Evolutionary conservation across 768 basidiomycete genomes (phyloP).

Genomic region (Gloeophyllum trabeum): DNA sequence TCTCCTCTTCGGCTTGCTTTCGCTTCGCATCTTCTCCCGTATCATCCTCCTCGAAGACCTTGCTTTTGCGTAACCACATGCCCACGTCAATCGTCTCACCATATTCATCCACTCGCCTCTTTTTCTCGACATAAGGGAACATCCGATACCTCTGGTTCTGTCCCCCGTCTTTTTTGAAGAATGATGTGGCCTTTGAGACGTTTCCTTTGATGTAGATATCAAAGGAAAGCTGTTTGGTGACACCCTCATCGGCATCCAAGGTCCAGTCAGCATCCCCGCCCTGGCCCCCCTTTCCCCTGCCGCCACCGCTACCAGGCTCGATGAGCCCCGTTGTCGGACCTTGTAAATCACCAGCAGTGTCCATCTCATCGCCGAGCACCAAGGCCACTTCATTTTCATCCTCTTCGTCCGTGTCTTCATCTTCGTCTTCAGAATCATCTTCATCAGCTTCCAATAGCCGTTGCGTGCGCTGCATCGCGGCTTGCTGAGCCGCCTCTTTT

Average conservation of each 20-base stretch:
- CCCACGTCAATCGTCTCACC: conserved; percentile 94
- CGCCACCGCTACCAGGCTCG: conserved; percentile 16
- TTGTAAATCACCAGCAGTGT: conserved; percentile 24
- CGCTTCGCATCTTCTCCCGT: conserved; percentile 76
- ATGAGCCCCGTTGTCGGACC: conserved; percentile 6
- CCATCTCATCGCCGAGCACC: conserved; percentile 33
- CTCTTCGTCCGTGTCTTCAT: conserved; percentile 56
- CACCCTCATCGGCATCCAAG: conserved; percentile 65
- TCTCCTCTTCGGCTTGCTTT: conserved; percentile 67
- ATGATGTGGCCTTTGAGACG: conserved; percentile 73
- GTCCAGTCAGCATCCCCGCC: conserved; percentile 55
- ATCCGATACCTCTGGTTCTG: conserved; percentile 82
- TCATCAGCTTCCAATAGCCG: conserved; percentile 92
- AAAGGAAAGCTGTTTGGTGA: conserved; percentile 72
- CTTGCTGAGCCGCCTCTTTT: conserved; percentile 79
- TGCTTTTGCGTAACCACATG: conserved; percentile 90
- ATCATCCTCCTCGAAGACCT: conserved; percentile 82
- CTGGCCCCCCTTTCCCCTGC: conserved; percentile 21
- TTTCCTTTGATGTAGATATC: conserved; percentile 99
- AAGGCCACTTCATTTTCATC: conserved; percentile 46
- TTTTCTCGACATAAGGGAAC: conserved; percentile 96
- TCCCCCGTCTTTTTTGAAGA: conserved; percentile 70
- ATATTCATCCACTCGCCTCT: conserved; percentile 86
- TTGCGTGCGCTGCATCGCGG: conserved; percentile 70
- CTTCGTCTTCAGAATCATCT: conserved; percentile 72